Evolutionary conservation across 139 green algal species (phyloP), one percentile per base, ranked within the genome.

Genomic region (Zygnema cylindricum): DNA sequence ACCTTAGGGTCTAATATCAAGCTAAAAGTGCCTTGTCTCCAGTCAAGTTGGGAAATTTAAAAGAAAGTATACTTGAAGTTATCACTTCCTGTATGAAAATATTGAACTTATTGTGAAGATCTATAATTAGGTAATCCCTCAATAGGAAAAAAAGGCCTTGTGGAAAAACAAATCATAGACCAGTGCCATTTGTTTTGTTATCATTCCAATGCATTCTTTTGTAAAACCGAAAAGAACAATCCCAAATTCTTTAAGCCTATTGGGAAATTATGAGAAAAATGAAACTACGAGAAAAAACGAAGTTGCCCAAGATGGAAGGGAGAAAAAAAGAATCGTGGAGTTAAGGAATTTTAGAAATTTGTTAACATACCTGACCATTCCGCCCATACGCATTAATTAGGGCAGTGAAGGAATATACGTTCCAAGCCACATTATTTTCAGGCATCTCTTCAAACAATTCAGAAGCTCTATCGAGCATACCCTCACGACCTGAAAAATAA

Each of bases 371-470:
- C n/a, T 39, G 55, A 3, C 85, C 86, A 3, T 91, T 91, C 7
- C 79, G 30, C 23, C 86, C 86, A 69, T 89, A 91, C 0, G 81
- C 86, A n/a, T 91, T 91, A 41, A 91, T 91, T 39, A 91, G 86
- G 0, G 81, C 86, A 0, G 86, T 91, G 71, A 84, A 89, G 22
- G 78, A 89, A 69, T 83, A 83, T 11, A 91, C 77, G 32, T 91
- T 91, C 79, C 86, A 89, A 54, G 38, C 33, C 23, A 91, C 77
- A 41, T 76, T 54, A 40, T 88, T n/a, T 41, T 43, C 30, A 63
- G 86, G 86, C 86, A 91, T 91, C 38, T 91, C 86, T 2, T 91
- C 86, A 82, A 91, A 91, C 35, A 91, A n/a, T 77, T 91, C 86
- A n/a, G 38, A 55, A 2, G 81, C 81, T 11, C 69, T 89, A 49